These are phyloP conservation scores for Paecilomyces sp. DNA, from an alignment of 2,329 filamentous ascomycete species.

Conservation along the genomic window DNA sequence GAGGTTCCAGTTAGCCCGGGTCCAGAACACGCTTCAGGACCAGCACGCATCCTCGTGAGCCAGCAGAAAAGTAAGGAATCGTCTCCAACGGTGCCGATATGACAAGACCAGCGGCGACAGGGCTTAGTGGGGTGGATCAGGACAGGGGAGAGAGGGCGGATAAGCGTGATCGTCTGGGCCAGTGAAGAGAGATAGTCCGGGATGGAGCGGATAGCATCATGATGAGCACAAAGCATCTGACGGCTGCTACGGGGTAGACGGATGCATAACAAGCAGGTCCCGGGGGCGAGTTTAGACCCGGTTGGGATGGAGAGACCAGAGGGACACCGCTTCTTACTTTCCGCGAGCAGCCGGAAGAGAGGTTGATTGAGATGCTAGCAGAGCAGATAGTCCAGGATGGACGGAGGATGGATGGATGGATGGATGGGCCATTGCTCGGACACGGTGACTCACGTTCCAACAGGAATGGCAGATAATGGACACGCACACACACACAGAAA, in stretches of 20 bases:
- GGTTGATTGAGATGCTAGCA: too few species aligned
- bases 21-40: not conserved
- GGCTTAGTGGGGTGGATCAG: constrained; percentile 1
- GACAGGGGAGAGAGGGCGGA: not conserved
- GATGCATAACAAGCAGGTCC: not conserved
- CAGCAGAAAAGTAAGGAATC: not conserved
- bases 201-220: constrained; percentile 1
- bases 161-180: not conserved
- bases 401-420: too few species aligned
- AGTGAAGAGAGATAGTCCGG: not conserved
- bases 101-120: not conserved
- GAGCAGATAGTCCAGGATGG: too few species aligned
- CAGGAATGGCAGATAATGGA: too few species aligned
- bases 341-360: constrained; percentile 4
- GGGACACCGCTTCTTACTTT: not conserved
- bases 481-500: not conserved
- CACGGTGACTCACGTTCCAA: not conserved
- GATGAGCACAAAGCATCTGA: not conserved
- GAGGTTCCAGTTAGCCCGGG: not conserved
- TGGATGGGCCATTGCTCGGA: not conserved
- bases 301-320: not conserved
- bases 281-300: not conserved
- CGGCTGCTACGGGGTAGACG: not conserved
- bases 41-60: not conserved
- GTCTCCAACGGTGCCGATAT: not conserved